phyloP scores from a whole-genome alignment of 83 land plant species.

The Picea engelmannii region DNA sequence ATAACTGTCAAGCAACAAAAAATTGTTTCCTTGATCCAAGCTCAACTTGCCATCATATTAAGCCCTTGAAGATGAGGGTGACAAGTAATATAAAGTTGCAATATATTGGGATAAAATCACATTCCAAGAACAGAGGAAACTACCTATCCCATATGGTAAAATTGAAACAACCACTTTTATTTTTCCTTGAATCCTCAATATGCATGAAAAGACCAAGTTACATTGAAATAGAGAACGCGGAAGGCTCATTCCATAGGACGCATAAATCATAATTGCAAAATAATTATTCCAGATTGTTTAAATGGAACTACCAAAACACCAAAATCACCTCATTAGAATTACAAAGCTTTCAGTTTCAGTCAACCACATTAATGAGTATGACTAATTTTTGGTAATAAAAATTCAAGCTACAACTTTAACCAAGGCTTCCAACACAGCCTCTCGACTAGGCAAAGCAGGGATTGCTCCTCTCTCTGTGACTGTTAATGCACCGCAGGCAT shows the following conservation, averaged over 20 bases:
- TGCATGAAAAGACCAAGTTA: conserved; percentile 14
- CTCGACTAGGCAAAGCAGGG: conserved; percentile 71
- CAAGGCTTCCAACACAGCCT: conserved; percentile 44
- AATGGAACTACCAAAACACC: not conserved
- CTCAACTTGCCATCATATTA: too few relatives aligned
- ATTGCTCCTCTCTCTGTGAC: conserved; percentile 93
- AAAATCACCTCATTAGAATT: conserved; percentile 5
- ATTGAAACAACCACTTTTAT: too few relatives aligned
- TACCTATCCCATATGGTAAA: too few relatives aligned
- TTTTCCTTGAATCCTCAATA: too few relatives aligned
- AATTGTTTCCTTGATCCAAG: too few relatives aligned
- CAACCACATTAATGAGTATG: not conserved
- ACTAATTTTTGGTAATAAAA: not conserved
- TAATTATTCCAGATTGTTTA: conserved; percentile 7
- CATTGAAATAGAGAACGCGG: conserved; percentile 36
- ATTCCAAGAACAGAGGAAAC: too few relatives aligned
- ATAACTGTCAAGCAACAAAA: too few relatives aligned
- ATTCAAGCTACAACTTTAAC: conserved; percentile 1
- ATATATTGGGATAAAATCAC: too few relatives aligned
- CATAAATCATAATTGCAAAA: conserved; percentile 2
- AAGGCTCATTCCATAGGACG: conserved; percentile 19
- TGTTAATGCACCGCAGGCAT: conserved; percentile 88
- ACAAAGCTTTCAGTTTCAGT: conserved; percentile 6
- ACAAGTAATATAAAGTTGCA: too few relatives aligned
- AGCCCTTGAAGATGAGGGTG: too few relatives aligned